Conservation (phyloP, 352 stramenopile genomes). For the Pythium dissimile region DNA sequence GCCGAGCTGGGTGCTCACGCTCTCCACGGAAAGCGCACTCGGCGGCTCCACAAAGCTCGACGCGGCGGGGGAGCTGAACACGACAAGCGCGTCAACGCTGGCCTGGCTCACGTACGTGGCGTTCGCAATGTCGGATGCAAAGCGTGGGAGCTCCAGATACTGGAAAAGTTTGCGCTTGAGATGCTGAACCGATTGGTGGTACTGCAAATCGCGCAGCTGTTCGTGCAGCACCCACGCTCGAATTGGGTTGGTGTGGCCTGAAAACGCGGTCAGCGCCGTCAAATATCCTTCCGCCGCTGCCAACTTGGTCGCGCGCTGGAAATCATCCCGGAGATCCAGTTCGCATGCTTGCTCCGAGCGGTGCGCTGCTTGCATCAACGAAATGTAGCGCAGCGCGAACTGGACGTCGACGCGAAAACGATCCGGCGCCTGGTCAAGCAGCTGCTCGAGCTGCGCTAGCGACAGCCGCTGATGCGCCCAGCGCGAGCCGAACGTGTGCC, state of each 20-base stretch:
- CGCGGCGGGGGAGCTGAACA: constrained; percentile 11
- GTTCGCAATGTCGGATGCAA: constrained; percentile 7
- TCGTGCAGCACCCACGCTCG: constrained; percentile 15
- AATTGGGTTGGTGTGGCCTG: constrained; percentile 1
- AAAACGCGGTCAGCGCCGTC: background rate
- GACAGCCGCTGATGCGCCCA: constrained; percentile 33
- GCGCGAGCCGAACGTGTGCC: constrained; percentile 28
- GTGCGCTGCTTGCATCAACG: background rate
- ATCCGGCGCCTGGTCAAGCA: constrained; percentile 15
- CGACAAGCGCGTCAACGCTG: constrained; percentile 5
- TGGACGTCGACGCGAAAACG: background rate
- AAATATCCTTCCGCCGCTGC: background rate
- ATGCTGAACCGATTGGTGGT: background rate
- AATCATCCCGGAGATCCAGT: background rate
- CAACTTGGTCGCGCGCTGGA: background rate
- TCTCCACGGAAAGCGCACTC: background rate
- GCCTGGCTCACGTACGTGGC: background rate
- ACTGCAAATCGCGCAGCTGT: constrained; percentile 5
- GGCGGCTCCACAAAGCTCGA: background rate
- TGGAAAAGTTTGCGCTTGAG: constrained; percentile 10
- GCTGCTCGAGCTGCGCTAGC: constrained; percentile 29
- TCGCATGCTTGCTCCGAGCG: background rate
- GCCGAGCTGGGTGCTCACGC: background rate
- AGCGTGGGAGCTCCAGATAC: constrained; percentile 14
- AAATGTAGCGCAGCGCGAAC: constrained; percentile 9